Conservation (phyloP, 768 basidiomycete genomes). For the Pisolithus tinctorius region DNA sequence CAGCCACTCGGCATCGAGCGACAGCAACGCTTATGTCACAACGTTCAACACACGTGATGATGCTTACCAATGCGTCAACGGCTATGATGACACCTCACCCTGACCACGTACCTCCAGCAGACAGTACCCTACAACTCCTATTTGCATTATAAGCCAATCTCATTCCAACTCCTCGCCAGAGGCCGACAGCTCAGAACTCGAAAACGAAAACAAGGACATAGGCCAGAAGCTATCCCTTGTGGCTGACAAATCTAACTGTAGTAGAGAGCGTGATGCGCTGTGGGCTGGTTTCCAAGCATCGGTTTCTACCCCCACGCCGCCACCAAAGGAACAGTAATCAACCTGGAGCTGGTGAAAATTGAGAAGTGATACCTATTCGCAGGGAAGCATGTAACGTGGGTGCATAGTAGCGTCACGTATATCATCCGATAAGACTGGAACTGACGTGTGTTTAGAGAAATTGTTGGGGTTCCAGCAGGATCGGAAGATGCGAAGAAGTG, state of each 20-base stretch:
- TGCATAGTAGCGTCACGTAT: constrained; percentile 2
- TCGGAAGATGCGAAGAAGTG: constrained; percentile 74
- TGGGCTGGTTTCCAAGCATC: constrained; percentile 70
- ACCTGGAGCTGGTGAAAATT: constrained; percentile 52
- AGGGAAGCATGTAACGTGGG: constrained; percentile 69
- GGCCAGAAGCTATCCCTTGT: constrained; percentile 22
- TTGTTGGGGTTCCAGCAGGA: constrained; percentile 64
- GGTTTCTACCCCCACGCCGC: constrained; percentile 27
- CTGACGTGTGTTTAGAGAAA: constrained; percentile 44
- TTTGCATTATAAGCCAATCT: not conserved
- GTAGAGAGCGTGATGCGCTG: constrained; percentile 55
- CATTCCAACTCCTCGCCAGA: constrained; percentile 13
- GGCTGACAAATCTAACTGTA: constrained; percentile 1
- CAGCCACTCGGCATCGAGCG: too few relatives aligned
- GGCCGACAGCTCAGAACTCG: constrained; percentile 35
- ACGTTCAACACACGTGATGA: too few relatives aligned
- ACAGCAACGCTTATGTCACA: too few relatives aligned
- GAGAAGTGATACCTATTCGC: constrained; percentile 69
- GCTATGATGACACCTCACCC: constrained; percentile 1
- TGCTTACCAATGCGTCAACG: too few relatives aligned
- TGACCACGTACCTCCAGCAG: constrained; percentile 56
- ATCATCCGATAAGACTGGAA: constrained; percentile 2
- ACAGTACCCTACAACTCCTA: constrained; percentile 21
- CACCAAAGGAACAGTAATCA: constrained; percentile 9
- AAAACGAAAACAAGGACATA: constrained; percentile 31